Conservation (phyloP, 768 basidiomycete species). For the Leccinum incarnatum region DNA sequence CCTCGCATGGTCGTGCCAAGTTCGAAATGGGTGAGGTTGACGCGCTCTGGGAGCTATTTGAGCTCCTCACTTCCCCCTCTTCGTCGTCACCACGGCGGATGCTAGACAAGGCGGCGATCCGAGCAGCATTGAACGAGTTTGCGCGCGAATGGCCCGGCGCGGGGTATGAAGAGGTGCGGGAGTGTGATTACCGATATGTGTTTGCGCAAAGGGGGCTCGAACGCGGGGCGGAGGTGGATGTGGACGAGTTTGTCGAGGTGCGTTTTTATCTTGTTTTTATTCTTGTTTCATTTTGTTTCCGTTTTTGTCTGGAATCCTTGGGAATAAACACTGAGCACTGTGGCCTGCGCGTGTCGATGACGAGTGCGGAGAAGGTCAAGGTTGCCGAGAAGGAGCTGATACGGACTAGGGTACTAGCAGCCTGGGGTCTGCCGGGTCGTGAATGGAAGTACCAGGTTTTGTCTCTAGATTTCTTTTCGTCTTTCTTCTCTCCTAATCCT, state of each 20-base stretch:
- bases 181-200: conserved; percentile 71
- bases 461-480: neutral
- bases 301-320: neutral
- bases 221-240: conserved; percentile 53
- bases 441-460: neutral
- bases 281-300: neutral
- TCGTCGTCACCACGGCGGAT: conserved; percentile 19
- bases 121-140: conserved; percentile 43
- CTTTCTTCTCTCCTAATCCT: neutral
- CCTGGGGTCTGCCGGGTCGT: neutral
- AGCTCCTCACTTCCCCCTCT: neutral
- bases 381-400: conserved; percentile 37
- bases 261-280: conserved; percentile 21
- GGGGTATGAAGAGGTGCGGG: conserved; percentile 59
- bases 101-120: conserved; percentile 40
- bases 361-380: conserved; percentile 30
- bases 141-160: conserved; percentile 32
- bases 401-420: conserved; percentile 33
- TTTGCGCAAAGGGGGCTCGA: conserved; percentile 72
- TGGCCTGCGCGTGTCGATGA: conserved; percentile 39
- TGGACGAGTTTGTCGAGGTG: conserved; percentile 90
- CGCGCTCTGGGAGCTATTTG: conserved; percentile 39
- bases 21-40: conserved; percentile 53
- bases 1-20: conserved; percentile 47
- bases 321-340: neutral